phyloP scores from a whole-genome alignment of 257 asterid species.

The Solanum pinnatisectum region DNA sequence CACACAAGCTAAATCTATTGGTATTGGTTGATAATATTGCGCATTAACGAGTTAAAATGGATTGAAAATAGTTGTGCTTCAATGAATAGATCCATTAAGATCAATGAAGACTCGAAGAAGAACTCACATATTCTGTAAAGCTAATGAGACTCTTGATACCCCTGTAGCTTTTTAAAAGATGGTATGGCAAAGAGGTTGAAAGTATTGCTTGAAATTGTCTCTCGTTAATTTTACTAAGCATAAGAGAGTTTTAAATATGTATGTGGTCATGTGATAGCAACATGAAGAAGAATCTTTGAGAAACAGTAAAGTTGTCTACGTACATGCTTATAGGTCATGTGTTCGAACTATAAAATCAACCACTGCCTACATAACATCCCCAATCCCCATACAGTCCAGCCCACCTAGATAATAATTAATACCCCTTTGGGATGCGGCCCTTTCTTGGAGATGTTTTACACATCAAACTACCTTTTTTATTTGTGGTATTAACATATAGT shows the following conservation, averaged over 20 bases:
- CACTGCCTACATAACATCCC: neutral
- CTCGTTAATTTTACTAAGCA: neutral
- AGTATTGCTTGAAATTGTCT: neutral
- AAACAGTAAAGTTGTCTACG: neutral
- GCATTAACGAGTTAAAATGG: neutral
- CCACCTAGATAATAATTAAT: neutral
- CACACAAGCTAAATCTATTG: neutral
- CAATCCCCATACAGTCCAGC: neutral
- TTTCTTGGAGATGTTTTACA: neutral
- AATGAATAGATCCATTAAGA: neutral
- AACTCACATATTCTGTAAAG: neutral
- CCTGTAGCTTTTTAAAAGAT: accelerated
- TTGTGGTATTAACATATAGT: neutral
- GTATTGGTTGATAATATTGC: neutral
- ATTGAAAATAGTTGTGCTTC: neutral
- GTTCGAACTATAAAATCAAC: neutral
- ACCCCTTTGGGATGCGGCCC: neutral
- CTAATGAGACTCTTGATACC: neutral
- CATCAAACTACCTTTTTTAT: neutral
- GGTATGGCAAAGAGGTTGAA: neutral
- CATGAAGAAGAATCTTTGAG: neutral
- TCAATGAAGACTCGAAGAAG: too few species aligned
- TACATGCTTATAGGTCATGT: neutral
- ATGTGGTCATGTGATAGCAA: neutral
- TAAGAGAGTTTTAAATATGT: neutral